Base-by-base conservation (phyloP, 2,329 filamentous ascomycete species). In the Cercospora sp. region DNA sequence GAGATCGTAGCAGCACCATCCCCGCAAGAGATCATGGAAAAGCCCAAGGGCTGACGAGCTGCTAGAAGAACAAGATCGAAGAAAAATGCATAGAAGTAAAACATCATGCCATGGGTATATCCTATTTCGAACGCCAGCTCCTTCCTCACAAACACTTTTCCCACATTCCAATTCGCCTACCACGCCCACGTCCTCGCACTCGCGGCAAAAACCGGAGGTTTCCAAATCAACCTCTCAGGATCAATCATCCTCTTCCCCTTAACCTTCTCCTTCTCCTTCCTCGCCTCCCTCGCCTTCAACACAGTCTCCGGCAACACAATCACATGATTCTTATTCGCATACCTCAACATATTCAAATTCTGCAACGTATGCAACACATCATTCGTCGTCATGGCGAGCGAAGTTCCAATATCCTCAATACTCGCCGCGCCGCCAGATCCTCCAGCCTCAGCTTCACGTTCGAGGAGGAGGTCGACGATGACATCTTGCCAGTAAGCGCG, bases 401-500 rank as follows among this genome's bases (percentile, higher is more conserved):
- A 81, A 5, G 87, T 84, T 0, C 93, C 94, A 63, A 99, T 87
- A 61, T 91, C 88, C 75, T 97, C 94, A 64, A 98, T 94, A 66
- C 91, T 97, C 64, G 92, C 90, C 76, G 89, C 90, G 12, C 90
- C 88, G 8, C 89, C 88, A 2, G 63, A 66, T 18, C 84, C 18
- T 77, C 82, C 67, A 18, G 45, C 71, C 32, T 69, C 67, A 2
- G 79, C 79, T 69, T 89, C 89, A 61, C 86, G 86, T 60, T 90
- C 90, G 58, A 96, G 82, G n/a, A 99, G 84, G 13, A 97, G 79
- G 68, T 97, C 94, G 4, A 98, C 86, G 40, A 99, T 92, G 60
- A 93, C 93, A 79, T 99, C 95, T 32, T 94, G 93, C 95, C 95
- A 99, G 81, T 97, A 99, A 72, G 97, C 94, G 61, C 95, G 89